phyloP scores from a whole-genome alignment of 441 rosid species.

The Populus hybrid region DNA sequence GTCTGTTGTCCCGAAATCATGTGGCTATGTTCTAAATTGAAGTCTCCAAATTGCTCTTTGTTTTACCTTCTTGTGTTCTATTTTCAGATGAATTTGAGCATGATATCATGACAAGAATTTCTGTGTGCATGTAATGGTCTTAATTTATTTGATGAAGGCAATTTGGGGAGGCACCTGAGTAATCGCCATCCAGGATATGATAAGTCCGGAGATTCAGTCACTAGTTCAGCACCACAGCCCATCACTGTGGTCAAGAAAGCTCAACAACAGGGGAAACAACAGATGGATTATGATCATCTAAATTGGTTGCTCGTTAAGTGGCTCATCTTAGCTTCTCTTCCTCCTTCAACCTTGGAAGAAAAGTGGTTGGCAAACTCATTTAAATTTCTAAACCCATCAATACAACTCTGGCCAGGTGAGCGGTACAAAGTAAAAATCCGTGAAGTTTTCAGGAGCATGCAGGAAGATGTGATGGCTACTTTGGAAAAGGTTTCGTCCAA shows the following conservation, averaged over 20 bases:
- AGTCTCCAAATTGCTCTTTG: constrained; percentile 4
- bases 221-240: constrained; percentile 43
- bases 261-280: constrained; percentile 54
- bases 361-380: constrained; percentile 80
- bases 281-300: constrained; percentile 81
- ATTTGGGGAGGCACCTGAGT: constrained; percentile 83
- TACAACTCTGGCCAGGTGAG: constrained; percentile 72
- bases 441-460: constrained; percentile 94
- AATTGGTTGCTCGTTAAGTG: constrained; percentile 38
- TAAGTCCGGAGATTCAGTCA: constrained; percentile 52
- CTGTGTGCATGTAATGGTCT: constrained; percentile 16
- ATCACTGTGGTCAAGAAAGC: constrained; percentile 47
- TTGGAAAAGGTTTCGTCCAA: constrained; percentile 74
- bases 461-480: constrained; percentile 61
- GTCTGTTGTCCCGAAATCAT: background rate
- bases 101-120: constrained; percentile 12
- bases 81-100: constrained; percentile 3
- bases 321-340: constrained; percentile 67
- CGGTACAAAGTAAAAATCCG: constrained; percentile 57
- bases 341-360: constrained; percentile 79
- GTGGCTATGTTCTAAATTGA: background rate
- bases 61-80: background rate
- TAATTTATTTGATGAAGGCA: constrained; percentile 45
- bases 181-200: constrained; percentile 96
- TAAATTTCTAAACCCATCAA: constrained; percentile 70